Evolutionary conservation across 805 yeast genomes (phyloP).

Genomic region (Crinitomyces ghanaensis): DNA sequence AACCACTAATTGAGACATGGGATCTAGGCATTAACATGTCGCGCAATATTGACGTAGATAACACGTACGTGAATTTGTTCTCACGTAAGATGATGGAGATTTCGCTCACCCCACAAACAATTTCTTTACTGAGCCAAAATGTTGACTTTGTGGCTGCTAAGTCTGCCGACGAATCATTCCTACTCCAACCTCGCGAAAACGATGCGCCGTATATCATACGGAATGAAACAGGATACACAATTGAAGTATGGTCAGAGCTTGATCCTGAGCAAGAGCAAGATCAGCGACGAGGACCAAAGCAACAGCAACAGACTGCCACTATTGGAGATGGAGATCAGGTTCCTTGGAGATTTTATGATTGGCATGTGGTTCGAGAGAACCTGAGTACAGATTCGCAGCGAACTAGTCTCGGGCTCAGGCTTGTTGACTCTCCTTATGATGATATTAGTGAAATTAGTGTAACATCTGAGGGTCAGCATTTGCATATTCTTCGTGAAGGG

Average conservation of each 20-base stretch:
- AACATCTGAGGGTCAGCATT: conserved; percentile 71
- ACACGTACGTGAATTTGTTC: conserved; percentile 52
- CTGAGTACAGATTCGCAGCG: conserved; percentile 51
- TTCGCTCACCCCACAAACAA: conserved; percentile 69
- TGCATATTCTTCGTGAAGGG: conserved; percentile 57
- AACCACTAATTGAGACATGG: conserved; percentile 86
- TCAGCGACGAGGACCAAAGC: conserved; percentile 11
- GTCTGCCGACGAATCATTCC: conserved; percentile 17
- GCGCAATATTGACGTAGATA: conserved; percentile 33
- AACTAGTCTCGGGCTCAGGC: conserved; percentile 47
- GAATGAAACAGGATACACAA: conserved; percentile 75
- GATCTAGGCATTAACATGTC: conserved; percentile 63
- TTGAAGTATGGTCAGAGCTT: conserved; percentile 73
- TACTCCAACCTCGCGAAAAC: conserved; percentile 51
- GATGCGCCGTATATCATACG: conserved; percentile 70
- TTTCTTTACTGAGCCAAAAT: conserved; percentile 65
- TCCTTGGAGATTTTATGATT: conserved; percentile 92
- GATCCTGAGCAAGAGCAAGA: conserved; percentile 21
- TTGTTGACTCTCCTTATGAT: conserved; percentile 46
- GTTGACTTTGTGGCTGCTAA: conserved; percentile 32
- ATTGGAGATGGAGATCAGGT: conserved; percentile 37
- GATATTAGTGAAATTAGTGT: conserved; percentile 49
- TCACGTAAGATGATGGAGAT: conserved; percentile 70
- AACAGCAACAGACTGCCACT: too few relatives aligned
- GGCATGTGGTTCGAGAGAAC: conserved; percentile 77